Conservation (phyloP, 2,329 filamentous ascomycete species). For the Lasiodiplodia theobromae region DNA sequence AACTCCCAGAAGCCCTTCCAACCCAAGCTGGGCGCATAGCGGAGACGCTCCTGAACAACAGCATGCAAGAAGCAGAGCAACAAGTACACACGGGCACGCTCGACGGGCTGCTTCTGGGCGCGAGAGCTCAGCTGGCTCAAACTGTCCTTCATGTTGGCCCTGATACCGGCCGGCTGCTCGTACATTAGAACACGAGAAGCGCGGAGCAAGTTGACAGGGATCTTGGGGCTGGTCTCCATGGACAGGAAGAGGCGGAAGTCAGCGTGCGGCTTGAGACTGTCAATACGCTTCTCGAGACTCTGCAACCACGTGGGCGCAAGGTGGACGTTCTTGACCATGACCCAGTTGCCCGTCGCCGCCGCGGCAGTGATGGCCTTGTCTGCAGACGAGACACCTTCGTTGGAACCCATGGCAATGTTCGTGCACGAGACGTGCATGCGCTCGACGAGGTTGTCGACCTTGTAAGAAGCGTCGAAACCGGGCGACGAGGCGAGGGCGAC, state of each 20-base stretch:
- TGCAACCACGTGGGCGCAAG: constrained; percentile 95
- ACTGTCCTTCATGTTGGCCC: constrained; percentile 98
- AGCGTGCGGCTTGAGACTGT: constrained; percentile 89
- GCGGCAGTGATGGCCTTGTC: constrained; percentile 96
- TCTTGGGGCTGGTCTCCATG: constrained; percentile 97
- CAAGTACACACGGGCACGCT: constrained; percentile 88
- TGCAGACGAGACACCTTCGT: constrained; percentile 88
- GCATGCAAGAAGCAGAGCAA: constrained; percentile 94
- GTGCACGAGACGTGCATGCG: constrained; percentile 82
- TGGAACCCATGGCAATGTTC: constrained; percentile 99
- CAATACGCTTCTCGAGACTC: constrained; percentile 95
- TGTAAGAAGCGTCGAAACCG: constrained; percentile 98
- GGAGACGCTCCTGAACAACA: constrained; percentile 90
- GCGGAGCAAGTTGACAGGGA: constrained; percentile 92
- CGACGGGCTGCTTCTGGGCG: constrained; percentile 82
- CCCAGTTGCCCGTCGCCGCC: constrained; percentile 91
- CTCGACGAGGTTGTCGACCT: constrained; percentile 94
- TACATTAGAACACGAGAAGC: constrained; percentile 96
- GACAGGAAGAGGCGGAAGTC: constrained; percentile 96
- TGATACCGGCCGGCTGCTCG: constrained; percentile 94
- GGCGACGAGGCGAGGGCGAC: constrained; percentile 93
- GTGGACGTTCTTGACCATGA: constrained; percentile 98
- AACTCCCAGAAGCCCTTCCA: constrained; percentile 99
- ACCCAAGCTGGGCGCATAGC: constrained; percentile 90
- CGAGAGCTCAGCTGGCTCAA: constrained; percentile 81